phyloP scores from a whole-genome alignment of 2,329 filamentous ascomycete species.

The Xylaria sp. region DNA sequence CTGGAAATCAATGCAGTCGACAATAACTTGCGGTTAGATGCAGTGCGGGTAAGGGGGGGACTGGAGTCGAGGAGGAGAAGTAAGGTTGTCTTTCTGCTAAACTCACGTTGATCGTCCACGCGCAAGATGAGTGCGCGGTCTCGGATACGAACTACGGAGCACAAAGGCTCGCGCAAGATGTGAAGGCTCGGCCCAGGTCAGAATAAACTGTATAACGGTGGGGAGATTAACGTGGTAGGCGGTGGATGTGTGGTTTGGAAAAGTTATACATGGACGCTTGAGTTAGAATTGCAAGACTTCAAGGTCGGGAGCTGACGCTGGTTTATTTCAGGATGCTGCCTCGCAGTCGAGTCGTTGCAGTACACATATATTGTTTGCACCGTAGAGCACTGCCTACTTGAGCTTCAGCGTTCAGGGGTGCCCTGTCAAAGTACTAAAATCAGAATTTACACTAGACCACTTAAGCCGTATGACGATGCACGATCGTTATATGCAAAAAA shows the following conservation, averaged over 20 bases:
- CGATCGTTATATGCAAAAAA: background rate
- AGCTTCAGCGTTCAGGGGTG: constrained; percentile 19
- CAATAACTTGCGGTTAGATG: background rate
- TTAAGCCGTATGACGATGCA: background rate
- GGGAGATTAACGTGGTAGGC: constrained; percentile 1
- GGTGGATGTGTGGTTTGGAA: background rate
- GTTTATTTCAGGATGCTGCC: constrained; percentile 9
- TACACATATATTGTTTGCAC: background rate
- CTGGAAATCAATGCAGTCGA: background rate
- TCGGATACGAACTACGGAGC: constrained; percentile 42
- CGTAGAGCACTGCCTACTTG: background rate
- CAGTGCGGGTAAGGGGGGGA: background rate
- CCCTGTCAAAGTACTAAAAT: constrained; percentile 16
- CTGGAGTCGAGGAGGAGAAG: background rate
- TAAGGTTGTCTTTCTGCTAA: background rate
- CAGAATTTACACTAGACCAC: background rate
- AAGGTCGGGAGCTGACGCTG: constrained; percentile 32
- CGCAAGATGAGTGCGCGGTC: constrained; percentile 33
- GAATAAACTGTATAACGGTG: background rate
- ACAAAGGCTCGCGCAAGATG: constrained; percentile 40
- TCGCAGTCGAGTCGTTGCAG: background rate
- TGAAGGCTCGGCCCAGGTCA: constrained; percentile 13
- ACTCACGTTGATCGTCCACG: constrained; percentile 27
- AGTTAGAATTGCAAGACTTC: constrained; percentile 12
- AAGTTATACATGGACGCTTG: background rate